Base-by-base conservation (phyloP, 176 grass and related monocot genomes). In the Oryza nivara region DNA sequence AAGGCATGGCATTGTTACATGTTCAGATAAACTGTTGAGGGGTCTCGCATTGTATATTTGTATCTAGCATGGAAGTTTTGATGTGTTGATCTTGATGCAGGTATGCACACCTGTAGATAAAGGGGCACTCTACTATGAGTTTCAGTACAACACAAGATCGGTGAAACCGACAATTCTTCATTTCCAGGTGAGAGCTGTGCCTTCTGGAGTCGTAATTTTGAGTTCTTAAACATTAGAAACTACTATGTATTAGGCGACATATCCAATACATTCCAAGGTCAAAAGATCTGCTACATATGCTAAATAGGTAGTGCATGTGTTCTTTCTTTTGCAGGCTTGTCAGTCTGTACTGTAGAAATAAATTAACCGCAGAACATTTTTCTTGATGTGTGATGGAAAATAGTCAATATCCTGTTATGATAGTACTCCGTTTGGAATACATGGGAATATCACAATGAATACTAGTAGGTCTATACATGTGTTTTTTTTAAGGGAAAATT, bases 131-230 rank as follows among this genome's bases (percentile, higher is more conserved):
- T 98, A 82, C 88, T 97, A 97, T 16, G 90, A 95, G 46, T 97
- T 97, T 74, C 80, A 88, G 68, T 73, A 73, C 23, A 98, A 87
- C 85, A 89, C 95, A 54, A 93, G 85, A 87, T 90, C 92, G 0
- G 87, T 98, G 20, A 98, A 88, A 83, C 76, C 92, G 6, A 86
- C 80, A 19, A 90, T 98, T 83, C 85, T 85, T 92, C 95, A 98
- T 95, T 93, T 95, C 44, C 89, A 98, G 85, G 95, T 95, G 79
- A 95, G 77, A 86, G 30, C 47, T 72, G 9, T 44, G 68, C 5
- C 15, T 68, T 3, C 15, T 77, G 66, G 36, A 60, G 17, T 52
- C 14, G 67, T 28, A 25, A 25, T 82, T 86, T 60, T 2, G 7
- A n/a, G 71, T 32, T 44, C 43, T 16, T 17, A 11, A 36, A 0